These are phyloP conservation scores for Withania somnifera DNA, from an alignment of 305 asterid species.

Conservation along the genomic window DNA sequence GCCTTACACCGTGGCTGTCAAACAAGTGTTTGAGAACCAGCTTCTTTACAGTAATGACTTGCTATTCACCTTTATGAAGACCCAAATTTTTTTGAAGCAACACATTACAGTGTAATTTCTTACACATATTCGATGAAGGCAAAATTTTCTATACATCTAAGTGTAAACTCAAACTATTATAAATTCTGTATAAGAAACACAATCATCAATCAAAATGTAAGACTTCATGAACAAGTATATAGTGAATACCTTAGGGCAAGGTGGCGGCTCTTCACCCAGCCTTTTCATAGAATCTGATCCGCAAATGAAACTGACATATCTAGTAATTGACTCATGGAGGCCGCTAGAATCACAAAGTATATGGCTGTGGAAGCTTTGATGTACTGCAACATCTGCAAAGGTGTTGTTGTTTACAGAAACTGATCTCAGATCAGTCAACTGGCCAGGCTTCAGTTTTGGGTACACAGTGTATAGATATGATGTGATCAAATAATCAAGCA, in stretches of 20 bases:
- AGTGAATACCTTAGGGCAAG: conserved; percentile 72
- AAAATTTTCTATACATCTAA: neutral
- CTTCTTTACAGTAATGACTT: neutral
- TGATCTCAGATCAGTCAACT: conserved; percentile 90
- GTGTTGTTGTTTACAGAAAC: conserved; percentile 57
- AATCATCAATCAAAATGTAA: neutral
- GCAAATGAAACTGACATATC: conserved; percentile 37
- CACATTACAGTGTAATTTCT: neutral
- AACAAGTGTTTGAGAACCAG: neutral
- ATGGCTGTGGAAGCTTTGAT: conserved; percentile 51
- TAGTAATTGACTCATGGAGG: conserved; percentile 53
- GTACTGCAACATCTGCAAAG: conserved; percentile 78
- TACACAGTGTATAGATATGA: conserved; percentile 75
- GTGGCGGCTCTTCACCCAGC: conserved; percentile 42
- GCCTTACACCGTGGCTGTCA: neutral
- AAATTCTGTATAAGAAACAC: neutral
- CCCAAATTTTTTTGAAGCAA: neutral
- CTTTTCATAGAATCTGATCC: conserved; percentile 25
- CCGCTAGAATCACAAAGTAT: conserved; percentile 53
- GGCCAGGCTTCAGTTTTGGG: conserved; percentile 89
- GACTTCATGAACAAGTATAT: neutral
- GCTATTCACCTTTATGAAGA: neutral
- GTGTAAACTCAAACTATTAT: neutral
- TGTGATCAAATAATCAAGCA: conserved; percentile 91
- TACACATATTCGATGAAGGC: neutral